Evolutionary conservation across 768 basidiomycete genomes (phyloP).

Genomic region (Podaxis sp.): DNA sequence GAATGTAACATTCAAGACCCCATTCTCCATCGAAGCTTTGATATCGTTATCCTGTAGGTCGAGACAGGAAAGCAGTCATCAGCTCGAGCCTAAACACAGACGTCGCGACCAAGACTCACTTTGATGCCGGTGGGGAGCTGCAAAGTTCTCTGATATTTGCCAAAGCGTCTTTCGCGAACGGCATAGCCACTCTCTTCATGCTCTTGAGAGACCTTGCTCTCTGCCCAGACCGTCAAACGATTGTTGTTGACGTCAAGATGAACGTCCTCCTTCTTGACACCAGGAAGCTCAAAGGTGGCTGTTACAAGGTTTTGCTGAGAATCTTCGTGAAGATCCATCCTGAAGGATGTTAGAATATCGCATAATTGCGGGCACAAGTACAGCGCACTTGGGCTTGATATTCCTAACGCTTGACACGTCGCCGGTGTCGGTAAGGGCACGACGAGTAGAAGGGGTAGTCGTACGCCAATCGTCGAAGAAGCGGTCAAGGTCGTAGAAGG

Average conservation of each 20-base stretch:
- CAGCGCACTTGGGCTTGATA: constrained; percentile 28
- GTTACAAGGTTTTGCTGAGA: constrained; percentile 35
- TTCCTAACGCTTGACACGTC: background rate
- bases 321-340: constrained; percentile 14
- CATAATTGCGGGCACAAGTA: too few relatives aligned
- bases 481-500: constrained; percentile 37
- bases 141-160: constrained; percentile 48
- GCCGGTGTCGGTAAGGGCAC: background rate
- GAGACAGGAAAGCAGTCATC: constrained; percentile 13
- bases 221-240: constrained; percentile 47
- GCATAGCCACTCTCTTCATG: constrained; percentile 37
- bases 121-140: constrained; percentile 49
- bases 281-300: constrained; percentile 57
- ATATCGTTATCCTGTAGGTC: constrained; percentile 30
- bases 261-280: constrained; percentile 49
- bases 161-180: constrained; percentile 46
- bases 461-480: constrained; percentile 32
- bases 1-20: constrained; percentile 51
- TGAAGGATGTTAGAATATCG: constrained; percentile 2
- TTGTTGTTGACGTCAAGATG: constrained; percentile 47
- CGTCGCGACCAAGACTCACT: constrained; percentile 25
- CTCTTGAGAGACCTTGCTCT: constrained; percentile 31
- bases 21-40: constrained; percentile 47
- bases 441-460: constrained; percentile 17
- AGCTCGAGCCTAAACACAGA: background rate